phyloP scores from a whole-genome alignment of 139 green algal genomes.

The Chlorella sorokiniana region DNA sequence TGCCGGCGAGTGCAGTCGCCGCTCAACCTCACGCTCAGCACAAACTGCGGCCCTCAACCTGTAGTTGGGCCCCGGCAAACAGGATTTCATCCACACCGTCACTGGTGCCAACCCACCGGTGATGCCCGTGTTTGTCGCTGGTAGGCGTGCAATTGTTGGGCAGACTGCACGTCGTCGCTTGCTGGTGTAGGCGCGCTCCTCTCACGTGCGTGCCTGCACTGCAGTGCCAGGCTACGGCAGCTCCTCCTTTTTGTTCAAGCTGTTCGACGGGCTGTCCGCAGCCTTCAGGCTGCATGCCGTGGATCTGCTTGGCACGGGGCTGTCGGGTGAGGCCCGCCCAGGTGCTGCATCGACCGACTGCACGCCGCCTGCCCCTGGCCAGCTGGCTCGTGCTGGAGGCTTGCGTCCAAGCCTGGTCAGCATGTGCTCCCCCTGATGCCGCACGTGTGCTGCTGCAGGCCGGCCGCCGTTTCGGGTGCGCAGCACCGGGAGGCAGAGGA shows the following conservation, averaged over 20 bases:
- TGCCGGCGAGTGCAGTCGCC: background rate
- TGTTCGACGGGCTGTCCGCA: constrained; percentile 40
- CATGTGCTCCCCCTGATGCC: no score
- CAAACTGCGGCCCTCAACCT: background rate
- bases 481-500: constrained; percentile 65
- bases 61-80: constrained; percentile 45
- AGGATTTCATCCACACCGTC: constrained; percentile 79
- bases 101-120: constrained; percentile 5
- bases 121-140: constrained; percentile 60
- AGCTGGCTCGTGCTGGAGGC: background rate
- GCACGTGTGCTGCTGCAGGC: constrained; percentile 48
- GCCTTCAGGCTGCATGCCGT: constrained; percentile 67
- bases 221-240: background rate
- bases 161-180: background rate
- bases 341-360: background rate
- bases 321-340: constrained; percentile 57
- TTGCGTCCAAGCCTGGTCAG: no score
- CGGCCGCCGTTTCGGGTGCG: constrained; percentile 70
- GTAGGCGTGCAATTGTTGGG: background rate
- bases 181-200: background rate
- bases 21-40: no score
- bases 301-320: constrained; percentile 86
- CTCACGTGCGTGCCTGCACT: background rate
- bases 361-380: background rate
- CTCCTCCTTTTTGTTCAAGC: constrained; percentile 17